phyloP scores from a whole-genome alignment of 768 basidiomycete genomes.

The Inosperma sp. region DNA sequence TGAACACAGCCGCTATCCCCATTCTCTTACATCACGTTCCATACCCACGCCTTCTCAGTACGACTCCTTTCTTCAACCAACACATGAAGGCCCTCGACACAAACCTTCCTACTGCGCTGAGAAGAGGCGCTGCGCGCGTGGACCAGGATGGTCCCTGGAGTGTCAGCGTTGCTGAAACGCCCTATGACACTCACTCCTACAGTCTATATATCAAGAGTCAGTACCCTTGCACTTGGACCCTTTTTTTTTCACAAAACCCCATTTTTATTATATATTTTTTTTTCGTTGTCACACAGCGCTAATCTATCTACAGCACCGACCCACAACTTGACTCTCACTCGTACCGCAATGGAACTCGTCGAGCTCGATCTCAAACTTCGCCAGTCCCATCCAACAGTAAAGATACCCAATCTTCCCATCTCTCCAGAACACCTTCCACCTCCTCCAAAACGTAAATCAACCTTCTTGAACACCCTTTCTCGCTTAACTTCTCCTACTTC shows the following conservation, averaged over 20 bases:
- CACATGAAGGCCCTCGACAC: conserved; percentile 43
- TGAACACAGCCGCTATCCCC: too few relatives aligned
- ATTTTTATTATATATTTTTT: too few relatives aligned
- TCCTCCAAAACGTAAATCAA: conserved; percentile 72
- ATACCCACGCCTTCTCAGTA: neutral
- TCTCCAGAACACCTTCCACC: conserved; percentile 51
- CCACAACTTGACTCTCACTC: conserved; percentile 82
- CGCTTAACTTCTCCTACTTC: conserved; percentile 72
- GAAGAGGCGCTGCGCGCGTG: conserved; percentile 54
- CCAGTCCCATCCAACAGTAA: conserved; percentile 52
- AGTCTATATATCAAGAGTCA: conserved; percentile 89
- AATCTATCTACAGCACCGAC: conserved; percentile 60
- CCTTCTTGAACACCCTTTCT: conserved; percentile 81
- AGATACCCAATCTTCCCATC: conserved; percentile 59
- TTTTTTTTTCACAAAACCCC: too few relatives aligned
- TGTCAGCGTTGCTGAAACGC: conserved; percentile 83
- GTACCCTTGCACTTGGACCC: too few relatives aligned
- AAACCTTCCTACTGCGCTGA: conserved; percentile 38
- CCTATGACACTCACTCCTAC: conserved; percentile 67
- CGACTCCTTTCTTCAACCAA: conserved; percentile 12
- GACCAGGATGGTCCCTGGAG: conserved; percentile 86
- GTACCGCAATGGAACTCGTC: conserved; percentile 69
- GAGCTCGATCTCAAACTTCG: conserved; percentile 81
- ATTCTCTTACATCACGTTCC: neutral
- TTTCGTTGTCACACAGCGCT: conserved; percentile 4